A percentile compares a stretch with the other conserved stretches of the same genome.
These are phyloP conservation scores for Penicillium roqueforti DNA, from an alignment of 495 filamentous ascomycete genomes.

Conservation along the genomic window DNA sequence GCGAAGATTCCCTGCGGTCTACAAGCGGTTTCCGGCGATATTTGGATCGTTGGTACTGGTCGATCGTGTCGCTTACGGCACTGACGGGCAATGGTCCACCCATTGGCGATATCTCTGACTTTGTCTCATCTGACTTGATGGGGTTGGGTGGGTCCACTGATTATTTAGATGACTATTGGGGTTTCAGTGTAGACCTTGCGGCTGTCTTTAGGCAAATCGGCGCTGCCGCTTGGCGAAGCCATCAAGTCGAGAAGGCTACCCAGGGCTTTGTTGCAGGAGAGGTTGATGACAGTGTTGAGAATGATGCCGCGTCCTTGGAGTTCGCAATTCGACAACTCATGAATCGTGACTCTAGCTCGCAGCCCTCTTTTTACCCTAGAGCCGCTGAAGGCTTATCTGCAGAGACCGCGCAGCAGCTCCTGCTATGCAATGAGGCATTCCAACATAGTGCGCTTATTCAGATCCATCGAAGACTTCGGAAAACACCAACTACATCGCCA, in stretches of 20 bases:
- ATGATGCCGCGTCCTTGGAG: conserved; percentile 34
- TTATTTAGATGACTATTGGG: conserved; percentile 48
- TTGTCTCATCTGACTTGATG: conserved; percentile 15
- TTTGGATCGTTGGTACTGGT: conserved; percentile 45
- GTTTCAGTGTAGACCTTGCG: conserved; percentile 40
- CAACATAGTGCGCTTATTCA: conserved; percentile 47
- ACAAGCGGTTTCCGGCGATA: conserved; percentile 41
- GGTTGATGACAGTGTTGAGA: conserved; percentile 23
- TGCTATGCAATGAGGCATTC: conserved; percentile 46
- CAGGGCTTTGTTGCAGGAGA: conserved; percentile 19
- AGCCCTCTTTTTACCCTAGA: conserved; percentile 40
- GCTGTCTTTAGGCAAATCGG: conserved; percentile 44
- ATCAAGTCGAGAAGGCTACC: conserved; percentile 18
- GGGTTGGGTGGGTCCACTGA: conserved; percentile 27
- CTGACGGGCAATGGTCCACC: conserved; percentile 46
- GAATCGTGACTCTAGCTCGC: conserved; percentile 26
- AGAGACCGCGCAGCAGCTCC: conserved; percentile 34
- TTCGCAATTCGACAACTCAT: conserved; percentile 36
- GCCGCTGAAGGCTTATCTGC: conserved; percentile 34
- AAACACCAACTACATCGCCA: conserved; percentile 30
- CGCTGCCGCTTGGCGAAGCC: conserved; percentile 38
- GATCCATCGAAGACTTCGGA: conserved; percentile 39
- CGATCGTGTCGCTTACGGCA: conserved; percentile 45
- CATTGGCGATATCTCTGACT: conserved; percentile 30
- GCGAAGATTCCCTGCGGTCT: conserved; percentile 27